Evolutionary conservation across 208 protist genomes (phyloP).

Genomic region (Trypanosoma theileri): DNA sequence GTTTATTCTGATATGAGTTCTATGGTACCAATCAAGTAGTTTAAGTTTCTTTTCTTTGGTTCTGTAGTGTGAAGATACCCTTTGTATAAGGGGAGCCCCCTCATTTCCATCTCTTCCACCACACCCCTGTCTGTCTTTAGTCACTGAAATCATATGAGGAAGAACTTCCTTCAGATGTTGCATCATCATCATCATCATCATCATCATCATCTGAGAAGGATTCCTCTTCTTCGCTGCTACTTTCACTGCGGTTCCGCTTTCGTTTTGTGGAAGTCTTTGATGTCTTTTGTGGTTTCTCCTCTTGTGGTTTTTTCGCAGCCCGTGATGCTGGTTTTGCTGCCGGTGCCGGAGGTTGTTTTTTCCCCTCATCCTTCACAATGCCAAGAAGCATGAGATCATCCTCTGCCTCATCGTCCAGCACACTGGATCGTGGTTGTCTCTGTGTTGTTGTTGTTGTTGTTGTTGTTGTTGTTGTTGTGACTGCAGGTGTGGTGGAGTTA

Average conservation of each 20-base stretch:
- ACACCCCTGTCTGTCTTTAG: neutral
- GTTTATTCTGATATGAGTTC: no score
- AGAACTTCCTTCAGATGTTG: conserved; percentile 8
- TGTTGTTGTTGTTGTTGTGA: neutral
- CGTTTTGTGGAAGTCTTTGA: neutral
- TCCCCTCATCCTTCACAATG: neutral
- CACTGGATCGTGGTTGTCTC: neutral
- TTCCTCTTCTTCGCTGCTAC: conserved; percentile 28
- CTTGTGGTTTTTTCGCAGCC: neutral
- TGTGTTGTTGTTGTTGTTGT: conserved; percentile 35
- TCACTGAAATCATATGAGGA: conserved; percentile 26
- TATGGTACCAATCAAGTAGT: neutral
- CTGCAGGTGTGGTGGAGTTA: conserved; percentile 2
- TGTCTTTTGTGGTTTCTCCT: neutral
- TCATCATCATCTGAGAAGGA: conserved; percentile 25
- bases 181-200: conserved; percentile 29
- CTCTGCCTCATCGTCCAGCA: conserved; percentile 31
- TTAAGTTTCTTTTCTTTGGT: neutral
- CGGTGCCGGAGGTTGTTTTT: neutral
- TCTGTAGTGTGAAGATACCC: neutral
- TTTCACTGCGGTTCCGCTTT: conserved; percentile 11
- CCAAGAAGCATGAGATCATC: conserved; percentile 37
- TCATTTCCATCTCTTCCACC: no score
- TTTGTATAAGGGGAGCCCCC: no score
- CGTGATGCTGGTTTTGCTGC: conserved; percentile 2